A percentile compares a stretch with the other conserved stretches of the same genome.
These are phyloP conservation scores for Apophysomyces trapeziformis DNA, from an alignment of 371 early-diverging fungal genomes.

Conservation along the genomic window DNA sequence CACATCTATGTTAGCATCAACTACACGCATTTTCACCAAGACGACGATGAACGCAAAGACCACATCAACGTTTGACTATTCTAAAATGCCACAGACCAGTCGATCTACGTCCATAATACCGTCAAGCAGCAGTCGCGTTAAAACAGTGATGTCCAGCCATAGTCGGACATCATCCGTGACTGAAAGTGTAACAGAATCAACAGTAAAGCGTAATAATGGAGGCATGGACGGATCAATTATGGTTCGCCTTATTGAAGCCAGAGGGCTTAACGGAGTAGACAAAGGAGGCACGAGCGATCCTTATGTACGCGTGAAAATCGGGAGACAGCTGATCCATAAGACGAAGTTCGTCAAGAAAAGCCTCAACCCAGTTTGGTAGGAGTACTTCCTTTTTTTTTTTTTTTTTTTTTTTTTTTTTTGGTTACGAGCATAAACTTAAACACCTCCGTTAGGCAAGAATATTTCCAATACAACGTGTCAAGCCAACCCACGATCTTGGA, in stretches of 20 bases:
- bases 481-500: constrained; percentile 52
- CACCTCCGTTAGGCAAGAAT: constrained; percentile 36
- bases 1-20: constrained; percentile 39
- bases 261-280: constrained; percentile 68
- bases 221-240: constrained; percentile 43
- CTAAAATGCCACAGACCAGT: background rate
- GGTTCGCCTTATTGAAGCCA: constrained; percentile 60
- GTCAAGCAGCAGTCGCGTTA: background rate
- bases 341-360: constrained; percentile 81
- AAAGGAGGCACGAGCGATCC: constrained; percentile 68
- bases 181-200: background rate
- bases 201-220: background rate
- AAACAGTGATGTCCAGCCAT: background rate
- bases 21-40: constrained; percentile 22
- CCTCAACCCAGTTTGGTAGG: constrained; percentile 71
- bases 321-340: constrained; percentile 66
- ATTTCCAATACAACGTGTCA: constrained; percentile 30
- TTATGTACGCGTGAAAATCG: constrained; percentile 57
- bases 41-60: constrained; percentile 11
- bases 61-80: constrained; percentile 11
- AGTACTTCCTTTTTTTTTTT: background rate
- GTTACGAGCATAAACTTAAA: background rate
- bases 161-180: background rate
- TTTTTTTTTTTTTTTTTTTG: background rate
- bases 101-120: background rate